Base-by-base conservation (phyloP, 495 filamentous ascomycete species). In the Aspergillus asperescens region DNA sequence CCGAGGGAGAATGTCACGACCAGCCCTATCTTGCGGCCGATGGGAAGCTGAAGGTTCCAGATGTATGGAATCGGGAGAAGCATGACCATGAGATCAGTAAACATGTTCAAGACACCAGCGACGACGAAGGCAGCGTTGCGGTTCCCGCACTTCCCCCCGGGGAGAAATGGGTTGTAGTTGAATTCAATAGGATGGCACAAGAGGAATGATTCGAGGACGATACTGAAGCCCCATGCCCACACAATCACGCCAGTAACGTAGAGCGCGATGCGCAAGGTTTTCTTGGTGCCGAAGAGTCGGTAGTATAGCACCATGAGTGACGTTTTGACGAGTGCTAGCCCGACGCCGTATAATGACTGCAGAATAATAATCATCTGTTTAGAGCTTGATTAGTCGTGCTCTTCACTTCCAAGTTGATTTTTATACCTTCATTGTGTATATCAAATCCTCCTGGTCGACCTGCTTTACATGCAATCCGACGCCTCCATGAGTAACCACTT, bases 1-100 rank as follows among this genome's bases (percentile, higher is more conserved):
- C 77, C 77, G 1, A 80, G 54, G 19, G 73, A 61, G 47, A 79
- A 79, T 5, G 78, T 64, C 12, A 63, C 63, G 45, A 72, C 59
- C 16, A 81, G 63, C 7, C 66, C 77, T 15, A 78, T 57, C 64
- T 81, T 82, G 31, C 70, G 72, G 27, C 59, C 62, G 24, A 56
- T 62, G 0, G 71, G 65, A 48, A 80, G 74, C 54, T 75, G 71
- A 20, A 79, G 62, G 29, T 66, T 62, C 58, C 64, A 66, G 39
- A 81, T 68, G 16, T 77, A 70, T 55, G 68, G 76, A 12, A 80
- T 56, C 3, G 78, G 77, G 4, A 79, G 61, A 1, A 63, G 65
- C 20, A 80, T 62, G 34, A 79, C 71, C 40, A 78, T 51, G 9
- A 80, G 35, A 55, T 82, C 78, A 0, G 72, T 79, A 2, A 77